Base-by-base conservation (phyloP, 228 moss, liverwort and hornwort species). In the Sphagnum fallax region DNA sequence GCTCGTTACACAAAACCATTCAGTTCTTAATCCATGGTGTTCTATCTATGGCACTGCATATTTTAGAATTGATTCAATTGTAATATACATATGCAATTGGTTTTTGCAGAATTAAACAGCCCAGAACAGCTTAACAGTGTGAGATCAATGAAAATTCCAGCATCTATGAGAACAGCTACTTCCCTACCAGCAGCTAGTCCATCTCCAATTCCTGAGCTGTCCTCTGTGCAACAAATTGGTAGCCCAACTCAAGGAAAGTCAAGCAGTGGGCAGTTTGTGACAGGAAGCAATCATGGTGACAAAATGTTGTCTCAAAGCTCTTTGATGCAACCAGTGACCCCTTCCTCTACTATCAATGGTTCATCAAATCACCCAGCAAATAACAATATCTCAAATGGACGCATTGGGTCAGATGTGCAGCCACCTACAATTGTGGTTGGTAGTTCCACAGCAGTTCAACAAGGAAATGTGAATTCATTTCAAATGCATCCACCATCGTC, bases 91-190 rank as follows among this genome's bases (percentile, higher is more conserved):
- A 55, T 55, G 9, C 55, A 8, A 12, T 55, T 55, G 55, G 55
- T 55, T 50, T 52, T 65, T 75, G 61, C 83, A 87, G 93, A 89
- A 75, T 83, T 73, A 9, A 83, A 65, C 69, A 74, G 79, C 6
- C 78, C 75, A 73, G 94, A 91, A 67, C 91, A 88, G 55, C 70
- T 75, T 62, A 85, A 77, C 60, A 82, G 86, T 18, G 73, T 83
- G 65, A 82, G 83, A 4, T 79, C 79, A 6, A 75, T 76, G 62
- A 84, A 84, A 52, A 79, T 73, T 6, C 76, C 80, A 53, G 74
- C 80, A 47, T 73, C 75, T 47, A 32, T 32, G 32, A 32, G 32
- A 32, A 32, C 32, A 32, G 32, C 32, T 32, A 32, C 32, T 32
- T 32, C 32, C 32, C 12, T 3, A 55, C 66, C 76, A 18, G 6